These are phyloP conservation scores for Chaetomidium leptoderma DNA, from an alignment of 495 filamentous ascomycete species.

Conservation along the genomic window DNA sequence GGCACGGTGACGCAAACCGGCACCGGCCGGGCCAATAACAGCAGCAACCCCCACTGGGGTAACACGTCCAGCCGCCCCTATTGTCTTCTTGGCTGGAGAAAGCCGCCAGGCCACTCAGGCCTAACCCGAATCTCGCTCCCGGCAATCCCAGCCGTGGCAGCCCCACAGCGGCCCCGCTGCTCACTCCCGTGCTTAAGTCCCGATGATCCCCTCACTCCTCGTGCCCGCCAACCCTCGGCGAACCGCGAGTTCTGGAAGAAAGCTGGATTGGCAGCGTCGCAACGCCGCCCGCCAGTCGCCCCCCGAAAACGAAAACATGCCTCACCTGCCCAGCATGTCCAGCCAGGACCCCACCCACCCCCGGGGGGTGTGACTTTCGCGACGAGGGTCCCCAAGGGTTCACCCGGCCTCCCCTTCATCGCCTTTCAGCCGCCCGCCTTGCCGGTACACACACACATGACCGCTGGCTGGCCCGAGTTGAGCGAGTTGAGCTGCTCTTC, in stretches of 20 bases:
- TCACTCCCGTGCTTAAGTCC: conserved; percentile 41
- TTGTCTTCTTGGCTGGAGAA: not conserved
- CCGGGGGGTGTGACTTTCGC: not conserved
- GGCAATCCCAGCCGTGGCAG: conserved; percentile 20
- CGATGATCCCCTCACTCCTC: conserved; percentile 26
- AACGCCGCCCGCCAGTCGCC: not conserved
- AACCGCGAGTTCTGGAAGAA: conserved; percentile 12
- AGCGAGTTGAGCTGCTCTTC: conserved; percentile 11
- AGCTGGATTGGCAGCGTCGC: conserved; percentile 1
- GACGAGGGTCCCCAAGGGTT: not conserved
- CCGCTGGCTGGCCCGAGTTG: conserved; percentile 1
- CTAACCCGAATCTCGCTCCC: conserved; percentile 12
- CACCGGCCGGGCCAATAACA: conserved; percentile 3
- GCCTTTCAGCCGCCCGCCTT: conserved; percentile 10
- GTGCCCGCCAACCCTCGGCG: conserved; percentile 17
- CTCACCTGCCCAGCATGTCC: too few species aligned
- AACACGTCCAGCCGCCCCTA: too few species aligned
- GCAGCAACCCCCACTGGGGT: too few species aligned
- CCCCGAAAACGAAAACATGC: not conserved
- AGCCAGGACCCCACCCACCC: not conserved
- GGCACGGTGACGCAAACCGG: not conserved
- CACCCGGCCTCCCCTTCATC: not conserved
- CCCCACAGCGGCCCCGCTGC: conserved; percentile 38
- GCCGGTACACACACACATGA: conserved; percentile 6
- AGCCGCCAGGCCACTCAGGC: too few species aligned